Evolutionary conservation across 202 grass and related monocot genomes (phyloP).

Genomic region (Dendrocalamus latiflorus): DNA sequence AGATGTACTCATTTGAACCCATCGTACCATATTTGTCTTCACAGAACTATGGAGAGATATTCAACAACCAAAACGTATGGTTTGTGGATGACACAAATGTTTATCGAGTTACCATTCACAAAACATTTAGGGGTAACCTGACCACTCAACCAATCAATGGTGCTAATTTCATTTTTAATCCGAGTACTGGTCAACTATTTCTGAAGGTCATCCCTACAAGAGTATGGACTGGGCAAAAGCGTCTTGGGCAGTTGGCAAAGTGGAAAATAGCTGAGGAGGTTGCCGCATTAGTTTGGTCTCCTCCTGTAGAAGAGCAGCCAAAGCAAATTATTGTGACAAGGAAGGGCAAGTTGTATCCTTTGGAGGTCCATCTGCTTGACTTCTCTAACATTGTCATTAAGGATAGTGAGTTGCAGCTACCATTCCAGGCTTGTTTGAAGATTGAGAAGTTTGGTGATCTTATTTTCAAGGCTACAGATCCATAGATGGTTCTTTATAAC

Average conservation of each 20-base stretch:
- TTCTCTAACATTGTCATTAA: constrained; percentile 99
- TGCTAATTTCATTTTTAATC: constrained; percentile 98
- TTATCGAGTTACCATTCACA: constrained; percentile 93
- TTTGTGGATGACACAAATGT: constrained; percentile 99
- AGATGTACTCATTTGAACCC: constrained; percentile 95
- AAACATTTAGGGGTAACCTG: constrained; percentile 97
- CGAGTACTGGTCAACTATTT: constrained; percentile 93
- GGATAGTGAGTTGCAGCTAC: constrained; percentile 95
- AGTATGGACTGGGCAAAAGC: constrained; percentile 97
- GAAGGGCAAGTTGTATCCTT: constrained; percentile 94
- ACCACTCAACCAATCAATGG: constrained; percentile 96
- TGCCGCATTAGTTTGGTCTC: constrained; percentile 85
- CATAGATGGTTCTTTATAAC: constrained; percentile 96
- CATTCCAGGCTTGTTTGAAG: constrained; percentile 98
- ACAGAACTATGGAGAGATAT: constrained; percentile 98
- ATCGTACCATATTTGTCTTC: constrained; percentile 96
- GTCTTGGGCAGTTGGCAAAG: constrained; percentile 94
- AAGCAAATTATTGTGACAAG: constrained; percentile 98
- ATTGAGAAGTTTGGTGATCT: constrained; percentile 99
- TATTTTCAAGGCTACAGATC: constrained; percentile 97
- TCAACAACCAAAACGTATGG: constrained; percentile 99
- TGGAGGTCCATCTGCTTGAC: constrained; percentile 97
- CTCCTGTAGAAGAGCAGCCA: constrained; percentile 95
- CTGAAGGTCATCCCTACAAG: constrained; percentile 98
- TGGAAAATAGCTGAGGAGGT: constrained; percentile 99